Percentiles rank a stretch among this genome's conserved stretches.
Evolutionary conservation across 805 yeast species (phyloP).

Genomic region (Myxozyma vanderwaltii): DNA sequence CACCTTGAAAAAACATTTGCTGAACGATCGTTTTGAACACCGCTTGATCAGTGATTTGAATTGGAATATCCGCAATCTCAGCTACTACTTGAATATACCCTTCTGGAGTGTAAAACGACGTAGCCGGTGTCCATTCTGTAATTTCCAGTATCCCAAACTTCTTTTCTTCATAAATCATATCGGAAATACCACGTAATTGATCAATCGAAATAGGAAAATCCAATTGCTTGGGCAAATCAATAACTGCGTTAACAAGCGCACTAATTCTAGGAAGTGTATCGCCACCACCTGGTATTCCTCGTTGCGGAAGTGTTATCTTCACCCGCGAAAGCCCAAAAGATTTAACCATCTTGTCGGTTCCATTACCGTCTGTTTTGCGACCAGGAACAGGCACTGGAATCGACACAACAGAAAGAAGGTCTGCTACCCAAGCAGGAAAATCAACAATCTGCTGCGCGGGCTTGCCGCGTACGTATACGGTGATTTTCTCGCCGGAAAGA

Average conservation of each 20-base stretch:
- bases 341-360: conserved; percentile 24
- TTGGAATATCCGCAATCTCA: conserved; percentile 31
- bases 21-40: conserved; percentile 29
- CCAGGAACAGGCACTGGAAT: conserved; percentile 32
- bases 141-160: conserved; percentile 32
- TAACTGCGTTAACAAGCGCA: conserved; percentile 35
- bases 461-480: conserved; percentile 28
- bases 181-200: conserved; percentile 29
- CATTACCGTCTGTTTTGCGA: conserved; percentile 14
- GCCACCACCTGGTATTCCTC: conserved; percentile 13
- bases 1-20: conserved; percentile 29
- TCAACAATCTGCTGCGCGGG: conserved; percentile 26
- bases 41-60: conserved; percentile 32
- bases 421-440: conserved; percentile 27
- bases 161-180: conserved; percentile 25
- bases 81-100: conserved; percentile 34
- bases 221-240: conserved; percentile 31
- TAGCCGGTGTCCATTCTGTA: conserved; percentile 30
- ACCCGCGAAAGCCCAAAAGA: conserved; percentile 29
- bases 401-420: conserved; percentile 22
- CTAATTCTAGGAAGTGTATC: conserved; percentile 22
- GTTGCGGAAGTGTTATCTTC: conserved; percentile 26
- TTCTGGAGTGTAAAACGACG: conserved; percentile 24
- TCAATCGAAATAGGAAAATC: conserved; percentile 27
- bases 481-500: conserved; percentile 26